Base-by-base conservation (phyloP, 306 rosid genomes). In the Fragaria nilgerrensis region DNA sequence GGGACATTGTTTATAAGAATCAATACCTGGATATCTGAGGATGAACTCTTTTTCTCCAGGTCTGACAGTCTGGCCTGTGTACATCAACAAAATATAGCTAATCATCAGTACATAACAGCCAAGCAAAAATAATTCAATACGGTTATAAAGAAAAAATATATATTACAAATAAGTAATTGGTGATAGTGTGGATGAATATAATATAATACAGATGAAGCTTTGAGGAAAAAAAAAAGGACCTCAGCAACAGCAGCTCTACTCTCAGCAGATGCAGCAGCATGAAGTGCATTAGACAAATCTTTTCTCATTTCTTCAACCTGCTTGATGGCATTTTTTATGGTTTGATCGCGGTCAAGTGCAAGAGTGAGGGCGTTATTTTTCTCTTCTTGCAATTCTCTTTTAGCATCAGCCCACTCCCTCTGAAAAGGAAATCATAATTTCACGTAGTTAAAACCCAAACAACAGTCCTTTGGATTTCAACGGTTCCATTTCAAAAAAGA, bases 351-450 rank as follows among this genome's bases (percentile, higher is more conserved):
- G 37, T 89, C 97, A 68, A 67, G 79, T 43, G 90, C 78, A 76
- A 92, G 81, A 77, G 80, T 82, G 68, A 92, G 88, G 79, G 83
- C 84, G 81, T 83, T 90, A 75, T 87, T 90, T 55, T 93, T 85
- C 83, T 92, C 97, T 71, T 88, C 91, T 69, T 88, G 93, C 70
- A 95, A 83, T 82, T 95, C 99, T 79, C 86, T 90, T 89, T 88
- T 92, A 75, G 88, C 97, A 77, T 90, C 99, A 37, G 92, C 97
- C 99, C 99, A 95, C 82, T 95, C 97, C 87, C 89, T 86, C 99
- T 95, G 87, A 76, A 59, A 41, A 66, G 45, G 43, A 22, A 59
- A 75, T 45, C 77, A 55, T 7, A 58, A 14, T 59, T 41, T 10
- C 12, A 25, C 27, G 13, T 25, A 1, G 52, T 74, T 27, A 59